A percentile compares a stretch with the other conserved stretches of the same genome.
These are phyloP conservation scores for Iberis pinnata DNA, from an alignment of 345 rosid genomes.

Conservation along the genomic window DNA sequence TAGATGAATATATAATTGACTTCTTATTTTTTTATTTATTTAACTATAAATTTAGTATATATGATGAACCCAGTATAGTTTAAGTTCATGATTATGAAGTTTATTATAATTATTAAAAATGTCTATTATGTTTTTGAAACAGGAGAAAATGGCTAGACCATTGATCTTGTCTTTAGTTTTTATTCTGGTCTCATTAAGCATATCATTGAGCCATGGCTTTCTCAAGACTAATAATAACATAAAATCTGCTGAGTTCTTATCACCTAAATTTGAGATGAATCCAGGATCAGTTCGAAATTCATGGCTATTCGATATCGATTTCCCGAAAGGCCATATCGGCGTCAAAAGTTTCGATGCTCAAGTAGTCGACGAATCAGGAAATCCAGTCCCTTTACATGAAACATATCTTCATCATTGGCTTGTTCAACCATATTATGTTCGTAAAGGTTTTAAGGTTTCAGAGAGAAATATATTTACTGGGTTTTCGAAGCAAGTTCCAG, in stretches of 20 bases:
- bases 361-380: constrained; percentile 65
- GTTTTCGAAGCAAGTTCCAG: constrained; percentile 8
- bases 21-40: too few species aligned
- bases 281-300: constrained; percentile 72
- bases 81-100: too few species aligned
- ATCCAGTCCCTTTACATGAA: constrained; percentile 63
- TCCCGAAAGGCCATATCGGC: constrained; percentile 80
- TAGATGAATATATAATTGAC: too few species aligned
- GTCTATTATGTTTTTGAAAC: constrained; percentile 22
- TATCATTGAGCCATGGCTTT: too few species aligned
- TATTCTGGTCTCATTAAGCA: constrained; percentile 20
- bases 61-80: too few species aligned
- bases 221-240: constrained; percentile 29
- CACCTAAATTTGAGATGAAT: constrained; percentile 59
- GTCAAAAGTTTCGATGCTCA: constrained; percentile 60
- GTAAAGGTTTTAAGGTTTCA: constrained; percentile 20
- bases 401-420: constrained; percentile 94
- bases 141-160: constrained; percentile 35
- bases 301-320: constrained; percentile 45
- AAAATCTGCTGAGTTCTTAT: constrained; percentile 54
- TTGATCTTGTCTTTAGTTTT: constrained; percentile 20
- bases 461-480: constrained; percentile 13
- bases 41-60: too few species aligned
- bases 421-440: constrained; percentile 43
- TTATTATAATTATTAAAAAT: too few species aligned